Evolutionary conservation across 2,329 filamentous ascomycete genomes (phyloP).

Genomic region (Fusarium temperatum): DNA sequence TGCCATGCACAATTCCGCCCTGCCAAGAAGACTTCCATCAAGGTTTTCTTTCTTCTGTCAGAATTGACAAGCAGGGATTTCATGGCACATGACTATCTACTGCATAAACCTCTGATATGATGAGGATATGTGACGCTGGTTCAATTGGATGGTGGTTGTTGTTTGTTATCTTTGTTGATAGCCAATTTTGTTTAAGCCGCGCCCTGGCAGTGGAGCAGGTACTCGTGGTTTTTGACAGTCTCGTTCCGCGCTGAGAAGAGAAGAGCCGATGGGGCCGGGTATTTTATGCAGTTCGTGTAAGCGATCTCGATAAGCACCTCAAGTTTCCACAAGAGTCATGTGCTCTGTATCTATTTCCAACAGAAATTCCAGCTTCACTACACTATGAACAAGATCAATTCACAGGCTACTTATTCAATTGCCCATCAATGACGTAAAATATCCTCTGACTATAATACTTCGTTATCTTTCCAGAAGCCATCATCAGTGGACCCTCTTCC

Average conservation of each 20-base stretch:
- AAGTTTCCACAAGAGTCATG: neutral
- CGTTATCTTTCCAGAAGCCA: neutral
- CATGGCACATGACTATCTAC: slow-evolving; percentile 17
- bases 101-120: neutral
- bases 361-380: neutral
- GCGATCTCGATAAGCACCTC: slow-evolving; percentile 23
- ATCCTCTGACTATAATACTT: neutral
- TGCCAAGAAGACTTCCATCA: slow-evolving; percentile 8
- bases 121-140: neutral
- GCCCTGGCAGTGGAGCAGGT: slow-evolving; percentile 20
- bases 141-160: neutral
- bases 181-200: slow-evolving; percentile 1
- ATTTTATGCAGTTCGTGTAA: slow-evolving; percentile 19
- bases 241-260: slow-evolving; percentile 22
- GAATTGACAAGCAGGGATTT: slow-evolving; percentile 18
- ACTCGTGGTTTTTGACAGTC: neutral
- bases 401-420: neutral
- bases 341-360: neutral
- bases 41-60: slow-evolving; percentile 11
- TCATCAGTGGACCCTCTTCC: neutral
- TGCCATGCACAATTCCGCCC: slow-evolving; percentile 31
- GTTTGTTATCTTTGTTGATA: neutral
- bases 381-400: neutral
- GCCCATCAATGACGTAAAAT: neutral
- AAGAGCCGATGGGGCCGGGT: slow-evolving; percentile 5